These are phyloP conservation scores for Tulasnella sp. DNA, from an alignment of 768 basidiomycete genomes.

Conservation along the genomic window DNA sequence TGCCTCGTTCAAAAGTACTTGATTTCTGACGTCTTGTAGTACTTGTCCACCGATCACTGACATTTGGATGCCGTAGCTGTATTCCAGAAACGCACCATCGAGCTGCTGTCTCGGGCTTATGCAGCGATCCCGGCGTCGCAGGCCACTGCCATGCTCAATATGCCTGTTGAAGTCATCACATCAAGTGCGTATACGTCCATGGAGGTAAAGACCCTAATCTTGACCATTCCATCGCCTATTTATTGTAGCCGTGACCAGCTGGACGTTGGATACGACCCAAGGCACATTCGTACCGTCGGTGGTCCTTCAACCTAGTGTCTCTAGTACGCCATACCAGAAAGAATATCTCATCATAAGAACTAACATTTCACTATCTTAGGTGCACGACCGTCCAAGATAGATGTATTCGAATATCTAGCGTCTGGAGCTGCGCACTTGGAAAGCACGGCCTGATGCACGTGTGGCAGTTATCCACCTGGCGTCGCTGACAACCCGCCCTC, in stretches of 20 bases:
- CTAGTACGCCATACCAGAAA: conserved; percentile 1
- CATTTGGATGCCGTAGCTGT: conserved; percentile 31
- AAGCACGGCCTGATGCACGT: not conserved
- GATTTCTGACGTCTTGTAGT: conserved; percentile 19
- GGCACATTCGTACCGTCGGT: not conserved
- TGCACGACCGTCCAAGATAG: conserved; percentile 7
- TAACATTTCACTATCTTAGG: not conserved
- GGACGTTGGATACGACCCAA: not conserved
- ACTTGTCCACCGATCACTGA: not conserved
- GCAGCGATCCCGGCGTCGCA: conserved; percentile 44
- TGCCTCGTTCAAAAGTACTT: conserved; percentile 44
- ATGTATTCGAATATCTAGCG: conserved; percentile 5
- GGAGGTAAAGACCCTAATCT: too few species aligned
- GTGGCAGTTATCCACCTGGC: too few species aligned
- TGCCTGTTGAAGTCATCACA: conserved; percentile 28
- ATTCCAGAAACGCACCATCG: conserved; percentile 48
- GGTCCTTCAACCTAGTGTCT: not conserved
- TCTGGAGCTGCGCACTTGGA: conserved; percentile 13
- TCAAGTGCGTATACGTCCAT: conserved; percentile 25
- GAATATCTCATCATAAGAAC: not conserved
- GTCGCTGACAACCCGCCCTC: too few species aligned
- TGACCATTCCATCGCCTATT: not conserved
- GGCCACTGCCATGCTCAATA: conserved; percentile 47
- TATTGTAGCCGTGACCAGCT: conserved; percentile 5
- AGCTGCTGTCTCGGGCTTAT: conserved; percentile 52